Percentiles rank a stretch among this genome's conserved stretches.
Conservation (phyloP, 2,329 filamentous ascomycete genomes). For the Cercospora brassicicola region DNA sequence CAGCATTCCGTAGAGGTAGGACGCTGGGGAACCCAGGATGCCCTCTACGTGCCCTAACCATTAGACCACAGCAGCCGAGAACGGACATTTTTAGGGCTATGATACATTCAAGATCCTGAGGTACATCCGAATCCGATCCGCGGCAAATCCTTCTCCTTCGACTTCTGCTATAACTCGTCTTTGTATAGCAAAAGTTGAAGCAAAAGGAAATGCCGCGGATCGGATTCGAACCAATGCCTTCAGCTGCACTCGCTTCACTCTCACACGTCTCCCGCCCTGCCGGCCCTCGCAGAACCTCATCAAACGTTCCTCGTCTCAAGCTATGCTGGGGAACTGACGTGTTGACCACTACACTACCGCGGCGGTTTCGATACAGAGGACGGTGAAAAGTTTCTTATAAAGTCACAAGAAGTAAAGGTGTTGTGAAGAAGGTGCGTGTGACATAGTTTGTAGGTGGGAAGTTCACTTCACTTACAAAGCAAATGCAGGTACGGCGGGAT, state of each 20-base stretch:
- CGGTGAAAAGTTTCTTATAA: background rate
- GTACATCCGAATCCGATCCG: background rate
- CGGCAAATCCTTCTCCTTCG: background rate
- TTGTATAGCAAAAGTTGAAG: background rate
- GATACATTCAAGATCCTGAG: background rate
- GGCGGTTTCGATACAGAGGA: background rate
- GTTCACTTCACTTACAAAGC: background rate
- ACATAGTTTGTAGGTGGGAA: background rate
- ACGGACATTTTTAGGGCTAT: background rate
- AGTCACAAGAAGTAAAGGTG: background rate
- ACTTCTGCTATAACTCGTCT: background rate
- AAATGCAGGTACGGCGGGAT: background rate
- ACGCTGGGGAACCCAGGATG: background rate
- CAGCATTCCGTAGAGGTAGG: background rate
- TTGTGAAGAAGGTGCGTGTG: background rate
- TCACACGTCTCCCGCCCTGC: slow-evolving; percentile 3
- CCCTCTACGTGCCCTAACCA: background rate
- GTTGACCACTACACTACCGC: slow-evolving; percentile 7
- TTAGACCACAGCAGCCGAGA: background rate
- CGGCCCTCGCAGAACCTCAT: background rate
- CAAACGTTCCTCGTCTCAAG: slow-evolving; percentile 6
- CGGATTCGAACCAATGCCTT: slow-evolving; percentile 1
- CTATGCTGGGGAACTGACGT: slow-evolving; percentile 3
- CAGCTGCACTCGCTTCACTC: slow-evolving; percentile 5
- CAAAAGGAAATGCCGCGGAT: background rate